phyloP scores from a whole-genome alignment of 2,329 filamentous ascomycete species.

The Salinomyces thailandicus region DNA sequence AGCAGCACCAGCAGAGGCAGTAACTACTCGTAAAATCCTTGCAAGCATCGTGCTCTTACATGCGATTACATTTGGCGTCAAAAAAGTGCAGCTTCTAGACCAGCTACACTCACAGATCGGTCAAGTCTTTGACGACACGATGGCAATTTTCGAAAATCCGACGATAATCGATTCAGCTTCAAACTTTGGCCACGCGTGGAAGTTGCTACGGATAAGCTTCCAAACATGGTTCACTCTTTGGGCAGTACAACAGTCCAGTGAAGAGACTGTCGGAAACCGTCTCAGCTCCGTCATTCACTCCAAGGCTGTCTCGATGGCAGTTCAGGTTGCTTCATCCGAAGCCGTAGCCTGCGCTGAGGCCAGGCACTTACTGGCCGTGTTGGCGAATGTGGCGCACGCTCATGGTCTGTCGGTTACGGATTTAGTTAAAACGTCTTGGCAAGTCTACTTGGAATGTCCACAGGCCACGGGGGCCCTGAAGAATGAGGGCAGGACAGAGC shows the following conservation, averaged over 20 bases:
- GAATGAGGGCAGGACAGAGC: too few relatives aligned
- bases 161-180: not conserved
- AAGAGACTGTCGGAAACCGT: not conserved
- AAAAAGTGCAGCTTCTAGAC: too few relatives aligned
- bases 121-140: not conserved
- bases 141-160: not conserved
- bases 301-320: not conserved
- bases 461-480: too few relatives aligned
- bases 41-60: too few relatives aligned
- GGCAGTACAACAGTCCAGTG: constrained; percentile 4
- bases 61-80: too few relatives aligned
- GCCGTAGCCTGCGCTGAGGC: not conserved
- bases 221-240: constrained; percentile 14
- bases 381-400: not conserved
- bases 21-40: too few relatives aligned
- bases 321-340: not conserved
- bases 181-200: constrained; percentile 10
- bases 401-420: not conserved
- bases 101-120: not conserved
- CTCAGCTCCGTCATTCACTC: not conserved
- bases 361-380: not conserved
- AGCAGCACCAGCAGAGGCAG: too few relatives aligned
- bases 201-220: constrained; percentile 8
- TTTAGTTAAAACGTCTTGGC: too few relatives aligned
- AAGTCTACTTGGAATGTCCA: too few relatives aligned